A percentile compares a stretch with the other conserved stretches of the same genome.
phyloP scores from a whole-genome alignment of 1,284 basidiomycete species.

The Ceratobasidium sp. region DNA sequence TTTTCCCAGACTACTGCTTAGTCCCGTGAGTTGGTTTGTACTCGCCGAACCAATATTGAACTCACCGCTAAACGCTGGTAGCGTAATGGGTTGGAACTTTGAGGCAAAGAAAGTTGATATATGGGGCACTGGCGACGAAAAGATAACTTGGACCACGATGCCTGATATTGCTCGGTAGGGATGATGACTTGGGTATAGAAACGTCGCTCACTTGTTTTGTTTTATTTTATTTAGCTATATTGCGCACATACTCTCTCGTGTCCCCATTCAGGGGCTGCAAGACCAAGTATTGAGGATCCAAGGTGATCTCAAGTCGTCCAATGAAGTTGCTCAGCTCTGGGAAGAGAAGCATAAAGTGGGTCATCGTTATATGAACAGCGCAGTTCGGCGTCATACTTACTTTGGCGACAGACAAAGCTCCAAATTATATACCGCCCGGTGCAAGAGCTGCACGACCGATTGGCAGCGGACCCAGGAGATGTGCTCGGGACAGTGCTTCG shows the following conservation, averaged over 20 bases:
- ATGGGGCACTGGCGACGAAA: conserved; percentile 37
- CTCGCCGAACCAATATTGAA: neutral
- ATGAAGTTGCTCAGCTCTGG: conserved; percentile 38
- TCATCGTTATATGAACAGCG: neutral
- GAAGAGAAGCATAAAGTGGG: conserved; percentile 40
- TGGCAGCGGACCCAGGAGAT: conserved; percentile 17
- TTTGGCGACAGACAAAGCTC: conserved; percentile 2
- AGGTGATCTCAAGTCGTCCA: conserved; percentile 41
- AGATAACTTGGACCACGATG: conserved; percentile 39
- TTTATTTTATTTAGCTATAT: too few relatives aligned
- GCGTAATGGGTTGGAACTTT: conserved; percentile 32
- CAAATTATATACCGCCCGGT: conserved; percentile 24
- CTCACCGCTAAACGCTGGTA: neutral
- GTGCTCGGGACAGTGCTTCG: conserved; percentile 16
- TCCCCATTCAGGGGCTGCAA: conserved; percentile 22
- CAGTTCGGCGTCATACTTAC: neutral
- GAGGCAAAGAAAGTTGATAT: conserved; percentile 35
- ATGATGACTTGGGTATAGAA: neutral
- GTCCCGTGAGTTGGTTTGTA: conserved; percentile 11
- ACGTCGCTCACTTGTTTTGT: neutral
- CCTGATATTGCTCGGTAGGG: conserved; percentile 39
- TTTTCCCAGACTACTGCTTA: conserved; percentile 35
- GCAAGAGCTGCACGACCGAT: conserved; percentile 21
- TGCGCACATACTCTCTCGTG: conserved; percentile 35
- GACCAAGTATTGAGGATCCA: conserved; percentile 34